Conservation (phyloP, 2,329 filamentous ascomycete genomes). For the Botryotinia globosa region DNA sequence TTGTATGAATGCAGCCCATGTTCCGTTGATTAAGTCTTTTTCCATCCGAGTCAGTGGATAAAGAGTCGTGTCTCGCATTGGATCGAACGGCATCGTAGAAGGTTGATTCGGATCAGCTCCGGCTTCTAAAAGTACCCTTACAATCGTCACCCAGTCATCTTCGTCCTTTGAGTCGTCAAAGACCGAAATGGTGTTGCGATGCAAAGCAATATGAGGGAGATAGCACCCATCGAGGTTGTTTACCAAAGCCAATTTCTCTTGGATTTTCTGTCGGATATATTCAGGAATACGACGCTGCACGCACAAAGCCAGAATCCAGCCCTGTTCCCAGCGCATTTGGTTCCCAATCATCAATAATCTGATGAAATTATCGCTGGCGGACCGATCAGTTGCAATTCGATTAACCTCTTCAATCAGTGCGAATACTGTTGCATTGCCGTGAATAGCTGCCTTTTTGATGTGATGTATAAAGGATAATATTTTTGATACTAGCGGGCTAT, state of each 20-base stretch:
- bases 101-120: not conserved
- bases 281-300: not conserved
- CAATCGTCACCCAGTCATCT: not conserved
- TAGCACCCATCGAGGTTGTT: not conserved
- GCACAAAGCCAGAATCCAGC: not conserved
- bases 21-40: not conserved
- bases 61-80: not conserved
- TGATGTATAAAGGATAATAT: not conserved
- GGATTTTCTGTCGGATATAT: not conserved
- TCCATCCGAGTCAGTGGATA: not conserved
- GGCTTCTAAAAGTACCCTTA: not conserved
- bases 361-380: not conserved
- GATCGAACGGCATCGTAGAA: not conserved
- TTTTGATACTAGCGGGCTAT: rapidly evolving
- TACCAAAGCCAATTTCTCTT: too few species aligned
- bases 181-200: rapidly evolving
- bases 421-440: not conserved
- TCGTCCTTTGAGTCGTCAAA: rapidly evolving
- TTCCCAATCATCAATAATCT: not conserved
- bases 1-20: not conserved
- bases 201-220: not conserved
- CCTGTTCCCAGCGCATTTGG: not conserved
- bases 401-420: not conserved
- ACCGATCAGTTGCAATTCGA: not conserved
- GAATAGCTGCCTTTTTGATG: rapidly evolving